Conservation (phyloP, 305 asterid species). For the Fraxinus dipetala region DNA sequence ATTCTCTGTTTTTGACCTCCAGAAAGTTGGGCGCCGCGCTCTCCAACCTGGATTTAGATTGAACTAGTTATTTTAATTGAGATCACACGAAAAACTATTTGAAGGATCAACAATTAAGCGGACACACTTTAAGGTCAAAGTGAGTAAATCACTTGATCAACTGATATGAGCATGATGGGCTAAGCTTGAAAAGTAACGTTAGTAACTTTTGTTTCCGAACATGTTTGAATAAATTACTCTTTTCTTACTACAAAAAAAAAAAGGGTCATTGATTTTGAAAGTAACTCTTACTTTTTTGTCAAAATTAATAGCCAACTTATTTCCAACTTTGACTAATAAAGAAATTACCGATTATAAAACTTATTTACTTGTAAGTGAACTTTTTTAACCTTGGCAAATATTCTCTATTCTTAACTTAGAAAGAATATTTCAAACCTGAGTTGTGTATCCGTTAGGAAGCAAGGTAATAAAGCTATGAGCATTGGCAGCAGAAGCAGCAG, state of each 20-base stretch:
- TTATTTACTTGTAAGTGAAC: background rate
- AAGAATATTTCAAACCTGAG: slow-evolving; percentile 48
- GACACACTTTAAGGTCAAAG: background rate
- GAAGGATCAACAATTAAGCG: background rate
- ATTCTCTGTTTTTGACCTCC: slow-evolving; percentile 9
- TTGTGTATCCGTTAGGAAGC: slow-evolving; percentile 89
- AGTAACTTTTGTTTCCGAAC: background rate
- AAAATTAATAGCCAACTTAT: background rate
- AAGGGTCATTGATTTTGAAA: background rate
- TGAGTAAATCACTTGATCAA: background rate
- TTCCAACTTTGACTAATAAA: background rate
- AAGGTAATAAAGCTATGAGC: slow-evolving; percentile 84
- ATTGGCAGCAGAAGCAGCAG: slow-evolving; percentile 92
- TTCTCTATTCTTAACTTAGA: background rate
- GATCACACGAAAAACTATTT: background rate
- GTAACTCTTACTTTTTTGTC: background rate
- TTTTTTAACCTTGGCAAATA: background rate
- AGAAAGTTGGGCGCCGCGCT: background rate
- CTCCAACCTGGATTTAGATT: background rate
- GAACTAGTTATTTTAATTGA: background rate
- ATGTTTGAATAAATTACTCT: background rate
- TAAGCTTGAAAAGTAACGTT: background rate
- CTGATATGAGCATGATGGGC: background rate
- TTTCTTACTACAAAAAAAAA: background rate
- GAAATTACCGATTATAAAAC: background rate